These are phyloP conservation scores for Linum usitatissimum DNA, from an alignment of 345 rosid species.

Conservation along the genomic window DNA sequence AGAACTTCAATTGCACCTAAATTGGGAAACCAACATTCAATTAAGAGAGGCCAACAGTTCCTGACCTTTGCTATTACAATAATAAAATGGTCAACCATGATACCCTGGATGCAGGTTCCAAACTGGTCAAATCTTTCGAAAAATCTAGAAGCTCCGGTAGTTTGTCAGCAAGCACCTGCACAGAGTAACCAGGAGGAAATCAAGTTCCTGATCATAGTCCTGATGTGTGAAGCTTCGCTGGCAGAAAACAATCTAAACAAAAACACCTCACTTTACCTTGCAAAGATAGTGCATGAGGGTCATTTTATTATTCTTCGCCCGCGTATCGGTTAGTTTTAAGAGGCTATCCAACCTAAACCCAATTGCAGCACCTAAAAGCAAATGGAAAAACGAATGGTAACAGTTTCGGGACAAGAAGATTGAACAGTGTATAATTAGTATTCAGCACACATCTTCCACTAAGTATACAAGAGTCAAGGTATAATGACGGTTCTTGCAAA, in stretches of 20 bases:
- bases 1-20: slow-evolving; percentile 80
- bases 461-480: too few species aligned
- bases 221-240: background rate
- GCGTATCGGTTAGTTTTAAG: slow-evolving; percentile 83
- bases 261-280: slow-evolving; percentile 42
- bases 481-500: background rate
- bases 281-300: slow-evolving; percentile 97
- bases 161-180: slow-evolving; percentile 79
- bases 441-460: too few species aligned
- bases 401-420: background rate
- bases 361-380: slow-evolving; percentile 61
- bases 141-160: slow-evolving; percentile 79
- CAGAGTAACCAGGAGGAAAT: slow-evolving; percentile 14
- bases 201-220: background rate
- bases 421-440: background rate
- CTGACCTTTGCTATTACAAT: background rate
- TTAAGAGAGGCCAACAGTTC: slow-evolving; percentile 5
- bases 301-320: slow-evolving; percentile 80
- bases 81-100: background rate
- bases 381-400: background rate
- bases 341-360: slow-evolving; percentile 92
- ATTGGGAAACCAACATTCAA: slow-evolving; percentile 16
- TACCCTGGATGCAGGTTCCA: slow-evolving; percentile 80
- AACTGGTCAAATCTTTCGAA: slow-evolving; percentile 47
- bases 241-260: background rate